These are phyloP conservation scores for Trichoderma sp. DNA, from an alignment of 2,329 filamentous ascomycete species.

Conservation along the genomic window DNA sequence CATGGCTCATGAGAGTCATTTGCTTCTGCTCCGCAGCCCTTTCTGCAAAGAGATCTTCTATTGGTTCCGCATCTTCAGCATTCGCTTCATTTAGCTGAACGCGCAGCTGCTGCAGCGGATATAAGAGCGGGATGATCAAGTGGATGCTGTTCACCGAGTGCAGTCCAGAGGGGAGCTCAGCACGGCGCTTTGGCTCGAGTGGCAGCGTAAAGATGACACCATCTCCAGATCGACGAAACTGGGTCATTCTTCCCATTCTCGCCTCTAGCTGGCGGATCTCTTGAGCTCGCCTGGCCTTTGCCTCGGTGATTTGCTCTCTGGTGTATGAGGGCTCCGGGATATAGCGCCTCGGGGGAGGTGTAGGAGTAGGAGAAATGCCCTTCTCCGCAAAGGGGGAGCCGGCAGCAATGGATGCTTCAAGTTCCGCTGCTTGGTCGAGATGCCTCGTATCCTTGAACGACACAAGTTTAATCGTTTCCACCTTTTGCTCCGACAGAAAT, in stretches of 20 bases:
- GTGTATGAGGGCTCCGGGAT: conserved; percentile 57
- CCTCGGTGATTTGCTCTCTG: conserved; percentile 62
- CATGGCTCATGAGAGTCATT: conserved; percentile 69
- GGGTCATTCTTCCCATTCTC: conserved; percentile 68
- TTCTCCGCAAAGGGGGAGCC: conserved; percentile 13
- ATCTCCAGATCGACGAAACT: conserved; percentile 71
- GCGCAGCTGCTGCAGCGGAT: conserved; percentile 70
- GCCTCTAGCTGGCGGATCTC: conserved; percentile 76
- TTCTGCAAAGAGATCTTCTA: conserved; percentile 68
- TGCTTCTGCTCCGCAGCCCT: conserved; percentile 60
- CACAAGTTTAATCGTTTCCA: conserved; percentile 72
- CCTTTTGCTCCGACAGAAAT: conserved; percentile 70
- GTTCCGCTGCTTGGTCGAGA: conserved; percentile 37
- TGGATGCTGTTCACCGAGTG: conserved; percentile 66
- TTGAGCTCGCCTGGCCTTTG: conserved; percentile 64
- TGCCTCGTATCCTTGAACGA: conserved; percentile 62
- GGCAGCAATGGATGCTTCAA: conserved; percentile 20
- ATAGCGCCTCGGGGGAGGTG: conserved; percentile 38
- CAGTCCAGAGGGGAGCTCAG: conserved; percentile 64
- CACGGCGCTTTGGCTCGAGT: conserved; percentile 65
- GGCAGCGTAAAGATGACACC: conserved; percentile 72
- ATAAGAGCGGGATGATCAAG: conserved; percentile 70
- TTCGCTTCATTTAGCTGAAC: conserved; percentile 68
- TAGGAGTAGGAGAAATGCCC: conserved; percentile 28
- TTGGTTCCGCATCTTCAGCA: conserved; percentile 60